Percentiles rank a stretch among this genome's conserved stretches.
Conservation (phyloP, 228 moss, liverwort and hornwort genomes). For the Sphagnum fallax region DNA sequence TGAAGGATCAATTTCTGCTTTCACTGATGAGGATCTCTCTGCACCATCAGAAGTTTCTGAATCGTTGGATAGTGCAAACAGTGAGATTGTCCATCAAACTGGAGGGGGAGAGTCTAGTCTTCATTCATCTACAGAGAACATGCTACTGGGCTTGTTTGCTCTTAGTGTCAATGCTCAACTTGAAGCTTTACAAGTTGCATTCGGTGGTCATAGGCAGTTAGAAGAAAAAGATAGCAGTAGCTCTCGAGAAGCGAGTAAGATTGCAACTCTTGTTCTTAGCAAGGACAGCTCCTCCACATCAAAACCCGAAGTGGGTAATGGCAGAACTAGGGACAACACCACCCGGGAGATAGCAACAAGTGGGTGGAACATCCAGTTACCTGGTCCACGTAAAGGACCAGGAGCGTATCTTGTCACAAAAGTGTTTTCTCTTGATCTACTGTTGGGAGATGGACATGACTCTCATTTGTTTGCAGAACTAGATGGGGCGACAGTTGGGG, state of each 20-base stretch:
- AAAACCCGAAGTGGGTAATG: no score
- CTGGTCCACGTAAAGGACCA: slow-evolving; percentile 10
- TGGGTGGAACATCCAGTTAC: slow-evolving; percentile 7
- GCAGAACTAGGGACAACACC: background rate
- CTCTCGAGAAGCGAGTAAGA: slow-evolving; percentile 3
- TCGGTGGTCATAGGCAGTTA: slow-evolving; percentile 40
- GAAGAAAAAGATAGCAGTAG: background rate
- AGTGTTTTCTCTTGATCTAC: slow-evolving; percentile 27
- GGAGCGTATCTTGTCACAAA: slow-evolving; percentile 23
- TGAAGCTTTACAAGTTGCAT: slow-evolving; percentile 41
- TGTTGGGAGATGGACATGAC: slow-evolving; percentile 68
- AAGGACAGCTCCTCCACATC: no score
- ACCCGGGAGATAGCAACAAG: slow-evolving; percentile 1
- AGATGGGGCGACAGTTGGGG: slow-evolving; percentile 42
- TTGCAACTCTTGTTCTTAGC: slow-evolving; percentile 6
- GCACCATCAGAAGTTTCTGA: background rate
- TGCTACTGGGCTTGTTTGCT: slow-evolving; percentile 26
- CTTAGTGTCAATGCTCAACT: slow-evolving; percentile 24
- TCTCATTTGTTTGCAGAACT: slow-evolving; percentile 28
- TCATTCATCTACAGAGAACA: slow-evolving; percentile 4
- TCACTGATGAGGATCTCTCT: no score
- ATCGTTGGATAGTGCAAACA: background rate
- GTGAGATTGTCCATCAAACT: background rate
- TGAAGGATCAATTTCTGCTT: background rate
- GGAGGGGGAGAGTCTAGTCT: background rate